phyloP scores from a whole-genome alignment of 257 asterid species.

The Linaria vulgaris region DNA sequence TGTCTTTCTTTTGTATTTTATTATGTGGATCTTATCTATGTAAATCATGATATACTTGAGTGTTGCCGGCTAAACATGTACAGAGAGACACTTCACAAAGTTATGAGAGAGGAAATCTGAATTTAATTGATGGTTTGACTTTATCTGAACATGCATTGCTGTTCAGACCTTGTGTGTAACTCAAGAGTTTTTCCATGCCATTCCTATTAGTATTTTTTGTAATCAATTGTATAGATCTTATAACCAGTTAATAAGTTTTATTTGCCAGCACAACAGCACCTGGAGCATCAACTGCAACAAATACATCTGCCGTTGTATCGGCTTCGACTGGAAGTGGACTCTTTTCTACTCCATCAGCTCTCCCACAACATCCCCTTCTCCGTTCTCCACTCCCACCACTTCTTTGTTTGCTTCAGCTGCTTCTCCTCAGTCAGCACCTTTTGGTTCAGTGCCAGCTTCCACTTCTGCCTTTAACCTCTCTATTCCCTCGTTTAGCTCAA shows the following conservation, averaged over 20 bases:
- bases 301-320: conserved; percentile 36
- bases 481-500: conserved; percentile 58
- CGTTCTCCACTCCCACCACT: conserved; percentile 68
- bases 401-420: conserved; percentile 65
- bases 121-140: neutral
- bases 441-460: conserved; percentile 55
- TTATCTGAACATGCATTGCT: too few relatives aligned
- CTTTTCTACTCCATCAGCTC: conserved; percentile 65
- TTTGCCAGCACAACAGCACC: conserved; percentile 54
- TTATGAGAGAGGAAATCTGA: conserved; percentile 1
- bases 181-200: conserved; percentile 2
- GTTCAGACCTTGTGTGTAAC: conserved; percentile 12
- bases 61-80: neutral
- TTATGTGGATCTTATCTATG: conserved; percentile 3
- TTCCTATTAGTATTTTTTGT: neutral
- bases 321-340: conserved; percentile 72
- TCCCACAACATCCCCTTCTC: conserved; percentile 58
- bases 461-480: conserved; percentile 48
- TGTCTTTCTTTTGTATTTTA: conserved; percentile 8
- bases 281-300: conserved; percentile 51
- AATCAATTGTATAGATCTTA: neutral
- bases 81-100: neutral
- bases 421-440: conserved; percentile 67
- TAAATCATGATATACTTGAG: conserved; percentile 11
- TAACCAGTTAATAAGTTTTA: neutral